Evolutionary conservation across 805 yeast genomes (phyloP), one percentile per base, ranked within the genome.

Genomic region (Saccharomycopsis guyanensis): DNA sequence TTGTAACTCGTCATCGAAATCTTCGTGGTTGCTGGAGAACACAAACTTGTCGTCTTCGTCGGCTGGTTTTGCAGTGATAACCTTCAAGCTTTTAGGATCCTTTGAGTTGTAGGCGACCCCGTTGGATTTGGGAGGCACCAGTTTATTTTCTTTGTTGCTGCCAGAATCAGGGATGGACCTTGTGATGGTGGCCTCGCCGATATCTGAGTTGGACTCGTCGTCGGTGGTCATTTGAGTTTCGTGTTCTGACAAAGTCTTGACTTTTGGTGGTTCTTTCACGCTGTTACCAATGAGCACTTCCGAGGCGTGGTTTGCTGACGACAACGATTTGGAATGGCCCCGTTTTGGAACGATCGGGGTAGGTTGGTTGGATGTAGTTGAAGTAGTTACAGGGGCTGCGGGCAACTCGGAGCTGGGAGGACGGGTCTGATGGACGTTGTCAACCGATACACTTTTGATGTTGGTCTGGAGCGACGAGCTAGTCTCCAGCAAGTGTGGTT

Each of bases 321-420:
- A 40, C 4, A 40, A 22, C 13, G 43, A 40, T 19, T 40, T 40
- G 8, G 43, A 40, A 31, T 40, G 43, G 18, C 43, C 43, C 5
- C 43, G 39, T 25, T 40, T 40, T 27, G 36, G 34, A 12, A 38
- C 24, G 12, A 24, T 38, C 10, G 29, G 29, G 10, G 29, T 7
- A 15, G 19, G 37, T 15, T 8, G 19, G 20, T 33, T 15, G 5
- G 37, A 8, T 8, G 37, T 10, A 27, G 32, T 27, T 27, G 32
- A 27, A 27, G 13, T 27, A 10, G 32, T 27, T 10, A 27, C 32
- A 15, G 37, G 37, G 10, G 10, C 29, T 12, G 25, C 16, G 18
- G 19, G 16, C 18, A n/a, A n/a, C 40, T 34, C 20, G 6, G 37
- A 18, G 16, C 10, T 34, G 16, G 20, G 37, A 8, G 20, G 16